phyloP scores from a whole-genome alignment of 116 monocot species.

The Papilionanthe hybrid region DNA sequence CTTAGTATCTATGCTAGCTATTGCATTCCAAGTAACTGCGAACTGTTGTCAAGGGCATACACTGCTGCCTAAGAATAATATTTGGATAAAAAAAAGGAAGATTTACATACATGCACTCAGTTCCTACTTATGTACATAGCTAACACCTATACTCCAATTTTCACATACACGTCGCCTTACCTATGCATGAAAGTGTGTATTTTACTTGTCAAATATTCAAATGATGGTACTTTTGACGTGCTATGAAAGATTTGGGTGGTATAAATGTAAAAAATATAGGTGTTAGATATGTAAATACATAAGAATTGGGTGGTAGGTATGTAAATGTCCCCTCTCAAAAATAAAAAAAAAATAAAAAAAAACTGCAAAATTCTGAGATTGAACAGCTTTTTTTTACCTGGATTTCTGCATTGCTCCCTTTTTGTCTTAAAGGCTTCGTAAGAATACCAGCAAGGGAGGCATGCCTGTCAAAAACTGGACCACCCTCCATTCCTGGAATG shows the following conservation, averaged over 20 bases:
- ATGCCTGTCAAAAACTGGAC: slow-evolving; percentile 65
- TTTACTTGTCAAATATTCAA: too few species aligned
- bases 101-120: too few species aligned
- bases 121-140: too few species aligned
- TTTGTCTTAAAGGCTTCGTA: slow-evolving; percentile 61
- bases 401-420: slow-evolving; percentile 59
- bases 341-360: not conserved
- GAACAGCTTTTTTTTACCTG: slow-evolving; percentile 40
- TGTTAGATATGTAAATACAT: too few species aligned
- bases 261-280: too few species aligned
- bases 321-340: too few species aligned
- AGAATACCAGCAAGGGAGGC: slow-evolving; percentile 66
- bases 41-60: slow-evolving; percentile 35
- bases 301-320: too few species aligned
- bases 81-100: not conserved
- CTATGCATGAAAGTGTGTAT: too few species aligned
- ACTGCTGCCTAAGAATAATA: not conserved
- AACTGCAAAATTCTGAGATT: not conserved
- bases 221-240: too few species aligned
- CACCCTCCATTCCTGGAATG: slow-evolving; percentile 85
- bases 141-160: too few species aligned
- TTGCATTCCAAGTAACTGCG: slow-evolving; percentile 79
- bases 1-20: slow-evolving; percentile 30
- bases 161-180: too few species aligned
- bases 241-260: too few species aligned